These are phyloP conservation scores for Sextonia rubra DNA, from an alignment of 164 flowering plant genomes.

Conservation along the genomic window DNA sequence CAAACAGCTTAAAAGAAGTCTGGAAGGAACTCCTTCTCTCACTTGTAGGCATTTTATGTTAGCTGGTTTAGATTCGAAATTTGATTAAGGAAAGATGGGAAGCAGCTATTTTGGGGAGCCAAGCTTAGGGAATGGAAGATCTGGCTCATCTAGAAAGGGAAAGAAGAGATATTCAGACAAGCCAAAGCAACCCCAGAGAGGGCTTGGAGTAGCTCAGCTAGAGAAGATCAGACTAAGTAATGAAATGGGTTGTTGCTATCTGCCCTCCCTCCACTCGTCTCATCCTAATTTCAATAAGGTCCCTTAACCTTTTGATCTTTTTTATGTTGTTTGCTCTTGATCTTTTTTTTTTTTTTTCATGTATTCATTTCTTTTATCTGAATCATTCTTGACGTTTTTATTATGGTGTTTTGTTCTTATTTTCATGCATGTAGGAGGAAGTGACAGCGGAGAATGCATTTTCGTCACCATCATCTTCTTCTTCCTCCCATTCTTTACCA, in stretches of 20 bases:
- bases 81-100: constrained; percentile 31
- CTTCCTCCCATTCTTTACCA: constrained; percentile 19
- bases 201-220: constrained; percentile 93
- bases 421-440: constrained; percentile 35
- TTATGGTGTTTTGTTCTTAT: not conserved
- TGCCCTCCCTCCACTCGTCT: constrained; percentile 29
- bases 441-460: constrained; percentile 32
- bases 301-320: constrained; percentile 1
- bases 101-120: constrained; percentile 61
- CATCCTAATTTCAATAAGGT: constrained; percentile 35
- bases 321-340: not conserved
- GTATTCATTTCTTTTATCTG: not conserved
- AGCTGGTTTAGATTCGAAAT: constrained; percentile 1
- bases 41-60: not conserved
- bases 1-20: constrained; percentile 20
- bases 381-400: not conserved
- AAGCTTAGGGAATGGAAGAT: constrained; percentile 44
- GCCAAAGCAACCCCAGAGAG: constrained; percentile 93
- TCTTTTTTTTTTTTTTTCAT: not conserved
- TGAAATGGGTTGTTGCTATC: constrained; percentile 40
- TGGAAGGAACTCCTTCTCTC: constrained; percentile 8
- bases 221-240: constrained; percentile 85
- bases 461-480: constrained; percentile 34
- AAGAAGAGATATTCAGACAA: constrained; percentile 65
- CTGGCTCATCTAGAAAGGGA: constrained; percentile 59